These are phyloP conservation scores for Crepidotus variabilis DNA, from an alignment of 768 basidiomycete genomes.

Conservation along the genomic window DNA sequence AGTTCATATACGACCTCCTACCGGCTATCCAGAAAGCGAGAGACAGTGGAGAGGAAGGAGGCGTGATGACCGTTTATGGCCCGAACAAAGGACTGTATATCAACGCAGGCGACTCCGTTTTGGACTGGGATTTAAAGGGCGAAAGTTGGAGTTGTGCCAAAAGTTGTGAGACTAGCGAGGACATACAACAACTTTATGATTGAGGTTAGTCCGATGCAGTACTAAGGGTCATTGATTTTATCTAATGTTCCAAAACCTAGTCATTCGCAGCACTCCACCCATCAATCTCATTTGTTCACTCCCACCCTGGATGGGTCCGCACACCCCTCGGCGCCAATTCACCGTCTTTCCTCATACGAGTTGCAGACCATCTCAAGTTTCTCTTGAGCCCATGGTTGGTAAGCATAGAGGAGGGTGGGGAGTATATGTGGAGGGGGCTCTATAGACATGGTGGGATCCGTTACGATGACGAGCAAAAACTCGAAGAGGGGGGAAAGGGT, in stretches of 20 bases:
- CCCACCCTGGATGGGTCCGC: background rate
- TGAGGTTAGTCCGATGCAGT: slow-evolving; percentile 27
- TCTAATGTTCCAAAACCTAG: background rate
- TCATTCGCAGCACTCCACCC: background rate
- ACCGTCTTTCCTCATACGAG: background rate
- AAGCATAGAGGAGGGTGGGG: background rate
- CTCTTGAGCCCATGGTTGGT: background rate
- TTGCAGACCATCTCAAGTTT: background rate
- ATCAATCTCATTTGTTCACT: background rate
- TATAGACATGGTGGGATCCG: background rate
- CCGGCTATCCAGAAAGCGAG: slow-evolving; percentile 41
- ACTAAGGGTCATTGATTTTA: background rate
- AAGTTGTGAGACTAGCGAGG: slow-evolving; percentile 26
- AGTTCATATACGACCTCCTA: slow-evolving; percentile 41
- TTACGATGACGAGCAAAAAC: background rate
- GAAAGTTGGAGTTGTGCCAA: slow-evolving; percentile 31
- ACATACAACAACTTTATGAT: slow-evolving; percentile 52
- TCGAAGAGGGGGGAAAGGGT: background rate
- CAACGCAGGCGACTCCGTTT: slow-evolving; percentile 27
- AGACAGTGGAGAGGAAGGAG: slow-evolving; percentile 46
- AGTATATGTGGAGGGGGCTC: background rate
- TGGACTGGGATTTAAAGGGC: slow-evolving; percentile 44
- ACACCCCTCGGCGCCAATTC: background rate
- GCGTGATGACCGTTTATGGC: slow-evolving; percentile 44
- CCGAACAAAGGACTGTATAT: slow-evolving; percentile 32